Evolutionary conservation across 305 asterid genomes (phyloP), one percentile per base, ranked within the genome.

Genomic region (Plantago coronopus): DNA sequence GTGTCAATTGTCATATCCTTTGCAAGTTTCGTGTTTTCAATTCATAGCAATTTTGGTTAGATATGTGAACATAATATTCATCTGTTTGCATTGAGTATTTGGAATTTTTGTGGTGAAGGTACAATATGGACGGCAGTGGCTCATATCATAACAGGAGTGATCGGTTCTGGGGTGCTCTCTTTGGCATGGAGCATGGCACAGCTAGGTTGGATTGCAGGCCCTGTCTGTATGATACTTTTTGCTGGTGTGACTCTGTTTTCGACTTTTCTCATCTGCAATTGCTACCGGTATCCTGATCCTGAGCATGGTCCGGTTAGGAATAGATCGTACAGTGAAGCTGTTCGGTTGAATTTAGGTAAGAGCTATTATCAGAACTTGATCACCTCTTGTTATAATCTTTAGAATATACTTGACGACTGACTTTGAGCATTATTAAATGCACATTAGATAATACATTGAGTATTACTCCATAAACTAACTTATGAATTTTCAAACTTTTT

Each of bases 171-270:
- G 4, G 89, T 82, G 64, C 72, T 82, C 17, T 78, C 89, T 10
- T 61, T 79, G 61, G 82, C 80, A 20, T 82, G 89, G 89, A 75
- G 86, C 72, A 69, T 68, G 67, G 69, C 86, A 2, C 89, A 82
- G 66, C 54, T 79, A 59, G 89, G 89, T 3, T 82, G 89, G 89
- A 68, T 79, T 57, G 83, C 77, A 8, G 89, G 82, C 68, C 83
- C 85, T 5, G 7, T 71, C 3, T 34, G 65, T 13, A 66, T 82
- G 77, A 23, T 77, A 0, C 57, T 63, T n/a, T 82, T 82, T 27
- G 89, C 86, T 5, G 42, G 43, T 15, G 43, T 82, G 17, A 77
- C 89, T 2, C 59, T 74, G 13, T 20, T 54, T 19, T 75, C 89
- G 1, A 61, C 81, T 17, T 70, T 63, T 31, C 81, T 82, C 34